These are phyloP conservation scores for Fonsecaea multimorphosa DNA, from an alignment of 2,329 filamentous ascomycete species.

Conservation along the genomic window DNA sequence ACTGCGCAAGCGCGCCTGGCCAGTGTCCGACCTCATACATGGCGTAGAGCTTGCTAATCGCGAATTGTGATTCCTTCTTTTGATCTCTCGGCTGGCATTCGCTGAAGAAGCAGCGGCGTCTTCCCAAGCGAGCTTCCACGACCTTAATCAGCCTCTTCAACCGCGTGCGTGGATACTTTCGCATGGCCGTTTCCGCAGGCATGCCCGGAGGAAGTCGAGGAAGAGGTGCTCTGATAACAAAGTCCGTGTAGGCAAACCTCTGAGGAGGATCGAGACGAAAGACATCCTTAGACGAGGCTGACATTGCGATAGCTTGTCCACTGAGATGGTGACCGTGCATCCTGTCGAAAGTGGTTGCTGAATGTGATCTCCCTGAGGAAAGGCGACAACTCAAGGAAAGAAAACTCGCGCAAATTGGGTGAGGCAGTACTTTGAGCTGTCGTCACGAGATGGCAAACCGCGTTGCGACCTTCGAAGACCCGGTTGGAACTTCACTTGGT, in stretches of 20 bases:
- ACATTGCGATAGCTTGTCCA: slow-evolving; percentile 1
- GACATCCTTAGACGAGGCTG: slow-evolving; percentile 5
- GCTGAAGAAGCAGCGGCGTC: slow-evolving; percentile 22
- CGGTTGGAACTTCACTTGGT: background rate
- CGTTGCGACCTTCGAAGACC: background rate
- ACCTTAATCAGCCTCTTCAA: slow-evolving; percentile 13
- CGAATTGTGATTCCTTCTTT: slow-evolving; percentile 16
- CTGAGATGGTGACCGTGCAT: background rate
- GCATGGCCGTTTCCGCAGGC: slow-evolving; percentile 4
- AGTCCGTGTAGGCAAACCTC: slow-evolving; percentile 22
- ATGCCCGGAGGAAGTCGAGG: slow-evolving; percentile 13
- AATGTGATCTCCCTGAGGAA: background rate
- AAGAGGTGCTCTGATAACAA: slow-evolving; percentile 22
- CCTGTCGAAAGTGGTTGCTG: background rate
- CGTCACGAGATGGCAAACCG: background rate
- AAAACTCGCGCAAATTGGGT: background rate
- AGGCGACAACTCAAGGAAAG: background rate
- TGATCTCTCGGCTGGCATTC: background rate
- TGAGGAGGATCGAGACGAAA: slow-evolving; percentile 24
- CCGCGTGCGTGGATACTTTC: slow-evolving; percentile 14
- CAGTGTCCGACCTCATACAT: slow-evolving; percentile 33
- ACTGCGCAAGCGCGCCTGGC: slow-evolving; percentile 24
- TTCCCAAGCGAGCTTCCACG: slow-evolving; percentile 20
- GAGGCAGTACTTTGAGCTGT: background rate
- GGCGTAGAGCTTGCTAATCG: slow-evolving; percentile 29